These are phyloP conservation scores for Fusarium nanum DNA, from an alignment of 2,329 filamentous ascomycete genomes.

Conservation along the genomic window DNA sequence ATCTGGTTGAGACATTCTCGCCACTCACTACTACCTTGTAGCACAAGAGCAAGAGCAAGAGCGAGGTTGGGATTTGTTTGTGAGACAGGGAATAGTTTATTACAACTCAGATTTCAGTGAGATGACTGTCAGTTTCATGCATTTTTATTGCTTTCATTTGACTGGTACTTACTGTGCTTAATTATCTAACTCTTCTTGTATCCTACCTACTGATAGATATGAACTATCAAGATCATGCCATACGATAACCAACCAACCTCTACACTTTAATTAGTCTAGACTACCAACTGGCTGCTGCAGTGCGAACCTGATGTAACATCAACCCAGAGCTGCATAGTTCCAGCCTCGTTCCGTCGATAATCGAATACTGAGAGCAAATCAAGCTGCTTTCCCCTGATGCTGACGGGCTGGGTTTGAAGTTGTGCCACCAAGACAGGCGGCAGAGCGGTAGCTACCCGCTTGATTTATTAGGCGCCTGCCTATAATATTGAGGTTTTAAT, in stretches of 20 bases:
- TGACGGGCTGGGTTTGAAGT: slow-evolving; percentile 1
- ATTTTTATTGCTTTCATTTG: background rate
- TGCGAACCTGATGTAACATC: slow-evolving; percentile 16
- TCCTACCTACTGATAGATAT: background rate
- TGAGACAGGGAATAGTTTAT: background rate
- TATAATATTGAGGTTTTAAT: background rate
- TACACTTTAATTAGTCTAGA: background rate
- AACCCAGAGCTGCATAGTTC: slow-evolving; percentile 10
- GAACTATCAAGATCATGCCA: slow-evolving; percentile 3
- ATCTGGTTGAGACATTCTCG: slow-evolving; percentile 15
- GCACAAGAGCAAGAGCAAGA: background rate
- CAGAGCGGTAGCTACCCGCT: slow-evolving; percentile 1
- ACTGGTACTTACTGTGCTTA: background rate
- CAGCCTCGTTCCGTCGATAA: slow-evolving; percentile 5
- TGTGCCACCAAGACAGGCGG: slow-evolving; percentile 4
- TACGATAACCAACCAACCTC: background rate
- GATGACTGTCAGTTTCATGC: background rate
- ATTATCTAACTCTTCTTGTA: background rate
- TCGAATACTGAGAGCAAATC: slow-evolving; percentile 2
- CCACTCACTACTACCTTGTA: background rate
- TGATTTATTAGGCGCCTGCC: background rate
- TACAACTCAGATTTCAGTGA: background rate
- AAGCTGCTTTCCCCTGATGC: slow-evolving; percentile 1
- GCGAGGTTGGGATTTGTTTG: background rate
- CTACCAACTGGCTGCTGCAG: background rate